A percentile compares a stretch with the other conserved stretches of the same genome.
Conservation (phyloP, 176 grass and related monocot species). For the Carex scoparia region DNA sequence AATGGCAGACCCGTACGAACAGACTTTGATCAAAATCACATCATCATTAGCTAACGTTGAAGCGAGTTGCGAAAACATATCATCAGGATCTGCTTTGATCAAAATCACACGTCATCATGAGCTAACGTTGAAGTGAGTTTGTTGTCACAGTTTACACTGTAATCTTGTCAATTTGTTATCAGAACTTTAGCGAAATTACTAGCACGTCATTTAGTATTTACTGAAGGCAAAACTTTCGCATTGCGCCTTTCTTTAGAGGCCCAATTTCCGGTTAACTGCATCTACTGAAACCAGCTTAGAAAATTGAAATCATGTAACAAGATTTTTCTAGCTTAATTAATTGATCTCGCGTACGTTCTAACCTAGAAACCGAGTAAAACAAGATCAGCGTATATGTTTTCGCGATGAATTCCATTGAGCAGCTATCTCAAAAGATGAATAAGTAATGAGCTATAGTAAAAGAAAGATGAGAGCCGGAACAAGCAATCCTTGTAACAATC, state of each 20-base stretch:
- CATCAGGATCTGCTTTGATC: background rate
- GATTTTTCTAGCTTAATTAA: no score
- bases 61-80: no score
- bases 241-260: background rate
- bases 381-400: background rate
- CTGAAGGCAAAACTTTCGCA: background rate
- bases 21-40: no score
- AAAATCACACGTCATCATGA: background rate
- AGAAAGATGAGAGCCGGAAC: background rate
- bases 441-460: background rate
- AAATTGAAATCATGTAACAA: no score
- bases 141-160: no score
- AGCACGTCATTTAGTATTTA: background rate
- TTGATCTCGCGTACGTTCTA: background rate
- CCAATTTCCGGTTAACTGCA: no score
- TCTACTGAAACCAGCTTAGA: no score
- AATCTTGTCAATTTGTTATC: background rate
- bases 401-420: background rate
- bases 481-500: background rate
- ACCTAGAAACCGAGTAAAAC: background rate
- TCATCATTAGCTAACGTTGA: no score
- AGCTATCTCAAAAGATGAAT: background rate
- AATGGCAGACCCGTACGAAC: no score
- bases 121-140: no score
- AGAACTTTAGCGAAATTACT: background rate